Conservation (phyloP, 305 asterid species). For the Fraxinus latifolia region DNA sequence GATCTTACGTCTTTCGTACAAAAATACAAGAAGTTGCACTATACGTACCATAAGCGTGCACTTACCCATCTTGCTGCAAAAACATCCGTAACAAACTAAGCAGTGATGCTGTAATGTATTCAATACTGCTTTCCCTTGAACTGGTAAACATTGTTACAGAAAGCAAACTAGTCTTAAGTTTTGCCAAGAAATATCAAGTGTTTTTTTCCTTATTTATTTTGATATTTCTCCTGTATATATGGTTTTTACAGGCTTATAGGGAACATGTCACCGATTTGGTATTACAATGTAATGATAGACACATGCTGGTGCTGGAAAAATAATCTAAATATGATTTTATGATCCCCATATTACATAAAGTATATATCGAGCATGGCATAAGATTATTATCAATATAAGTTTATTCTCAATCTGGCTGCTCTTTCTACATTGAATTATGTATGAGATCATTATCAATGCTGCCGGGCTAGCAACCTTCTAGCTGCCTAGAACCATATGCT, state of each 20-base stretch:
- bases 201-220: neutral
- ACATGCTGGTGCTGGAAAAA: neutral
- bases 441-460: neutral
- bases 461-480: neutral
- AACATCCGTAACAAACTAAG: slow-evolving; percentile 51
- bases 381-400: neutral
- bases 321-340: neutral
- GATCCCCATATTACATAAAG: neutral
- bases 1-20: slow-evolving; percentile 65
- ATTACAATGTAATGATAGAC: neutral
- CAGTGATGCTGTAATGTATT: neutral
- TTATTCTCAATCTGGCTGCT: neutral
- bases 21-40: slow-evolving; percentile 76
- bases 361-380: neutral
- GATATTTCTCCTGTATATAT: neutral
- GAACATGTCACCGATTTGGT: neutral
- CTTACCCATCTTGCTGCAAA: slow-evolving; percentile 84
- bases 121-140: neutral
- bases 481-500: neutral
- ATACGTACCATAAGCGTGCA: slow-evolving; percentile 63
- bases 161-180: neutral
- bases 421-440: neutral
- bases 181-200: neutral
- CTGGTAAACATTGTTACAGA: neutral
- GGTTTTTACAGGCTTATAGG: neutral